Evolutionary conservation across 331 rosid genomes (phyloP), one percentile per base, ranked within the genome.

Genomic region (Quercus lobata): DNA sequence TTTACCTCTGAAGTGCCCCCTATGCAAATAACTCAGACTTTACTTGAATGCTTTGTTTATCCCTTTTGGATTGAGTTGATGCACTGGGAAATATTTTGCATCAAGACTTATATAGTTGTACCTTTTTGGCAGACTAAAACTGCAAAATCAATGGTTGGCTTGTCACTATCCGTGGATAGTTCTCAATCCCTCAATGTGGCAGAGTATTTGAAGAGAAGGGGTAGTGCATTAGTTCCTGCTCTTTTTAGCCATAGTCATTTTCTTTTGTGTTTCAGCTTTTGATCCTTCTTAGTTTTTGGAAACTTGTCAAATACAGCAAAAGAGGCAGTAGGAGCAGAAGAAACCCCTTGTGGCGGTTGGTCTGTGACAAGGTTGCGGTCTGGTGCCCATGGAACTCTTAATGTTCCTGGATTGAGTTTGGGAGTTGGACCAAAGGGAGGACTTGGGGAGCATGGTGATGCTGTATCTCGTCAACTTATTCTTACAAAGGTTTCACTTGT

Each of bases 291-390:
- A 44, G 25, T 78, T 63, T 80, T 79, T 60, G 15, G 44, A 75
- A 77, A 32, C 76, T 57, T 80, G 73, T 80, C 37, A n/a, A 61
- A 83, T 84, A 83, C 88, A 96, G 99, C 97, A 73, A 92, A 90
- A 80, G 99, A 96, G 88, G 99, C 92, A 62, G 97, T 96, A 71
- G 99, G 99, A 82, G 99, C 98, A 21, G 97, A 88, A 83, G 99
- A 96, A 82, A 92, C 97, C 61, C 99, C 99, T 1, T 85, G 89
- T 74, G 99, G 99, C 66, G 91, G 97, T 77, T 96, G 98, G 99
- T 91, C 97, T n/a, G 99, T 96, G 15, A 96, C 99, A 55, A 89
- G 99, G 85, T 78, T 96, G 88, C 92, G 98, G 71, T 89, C 99
- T 87, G 97, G 93, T 87, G 99, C 97, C 61, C 97, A 80, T 86